Evolutionary conservation across 208 protist genomes (phyloP).

Genomic region (Acanthamoeba castellanii): DNA sequence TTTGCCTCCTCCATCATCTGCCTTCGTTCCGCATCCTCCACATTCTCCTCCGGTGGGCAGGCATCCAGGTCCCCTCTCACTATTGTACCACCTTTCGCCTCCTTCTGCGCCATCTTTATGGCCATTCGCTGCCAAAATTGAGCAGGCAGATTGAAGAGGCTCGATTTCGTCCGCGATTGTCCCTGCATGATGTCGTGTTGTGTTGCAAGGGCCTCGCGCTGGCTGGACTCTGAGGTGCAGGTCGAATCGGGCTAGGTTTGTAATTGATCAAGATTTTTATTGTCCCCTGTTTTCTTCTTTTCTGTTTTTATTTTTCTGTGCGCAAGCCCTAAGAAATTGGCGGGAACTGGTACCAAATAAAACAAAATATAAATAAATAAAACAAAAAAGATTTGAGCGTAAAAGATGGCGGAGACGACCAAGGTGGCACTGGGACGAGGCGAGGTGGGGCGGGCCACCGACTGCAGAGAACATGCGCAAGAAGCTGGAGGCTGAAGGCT

Average conservation of each 20-base stretch:
- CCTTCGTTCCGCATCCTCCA: background rate
- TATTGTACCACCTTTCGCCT: background rate
- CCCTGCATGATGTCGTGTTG: background rate
- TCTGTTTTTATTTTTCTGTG: background rate
- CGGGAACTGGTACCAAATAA: background rate
- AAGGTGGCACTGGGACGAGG: slow-evolving; percentile 11
- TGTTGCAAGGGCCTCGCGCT: too few species aligned
- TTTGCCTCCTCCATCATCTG: background rate
- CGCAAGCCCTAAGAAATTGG: background rate
- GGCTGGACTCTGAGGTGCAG: too few species aligned
- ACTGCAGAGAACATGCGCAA: background rate
- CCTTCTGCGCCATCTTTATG: background rate
- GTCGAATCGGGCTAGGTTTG: too few species aligned
- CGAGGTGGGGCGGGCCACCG: background rate
- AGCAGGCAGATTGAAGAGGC: background rate
- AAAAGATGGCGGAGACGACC: background rate
- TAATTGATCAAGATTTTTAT: background rate
- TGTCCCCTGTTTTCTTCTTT: background rate
- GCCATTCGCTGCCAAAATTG: slow-evolving; percentile 37
- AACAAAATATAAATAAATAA: too few species aligned
- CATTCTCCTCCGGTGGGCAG: background rate
- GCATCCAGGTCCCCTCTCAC: background rate
- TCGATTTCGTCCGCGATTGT: background rate
- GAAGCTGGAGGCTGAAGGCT: slow-evolving; percentile 25
- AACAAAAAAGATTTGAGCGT: too few species aligned